These are phyloP conservation scores for Hortiboletus rubellus DNA, from an alignment of 1,284 basidiomycete genomes.

Conservation along the genomic window DNA sequence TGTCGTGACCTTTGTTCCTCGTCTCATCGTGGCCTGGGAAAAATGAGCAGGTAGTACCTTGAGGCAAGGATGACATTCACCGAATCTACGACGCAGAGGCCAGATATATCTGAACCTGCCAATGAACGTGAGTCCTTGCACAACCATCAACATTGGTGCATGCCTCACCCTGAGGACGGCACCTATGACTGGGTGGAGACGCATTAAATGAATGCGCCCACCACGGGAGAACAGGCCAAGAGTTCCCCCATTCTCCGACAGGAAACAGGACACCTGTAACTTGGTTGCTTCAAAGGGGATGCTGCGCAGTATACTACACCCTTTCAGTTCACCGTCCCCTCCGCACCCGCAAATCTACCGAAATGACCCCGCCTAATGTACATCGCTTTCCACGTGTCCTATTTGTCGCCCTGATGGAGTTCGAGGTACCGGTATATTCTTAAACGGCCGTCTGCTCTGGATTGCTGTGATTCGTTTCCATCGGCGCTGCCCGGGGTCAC, in stretches of 20 bases:
- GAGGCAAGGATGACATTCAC: not conserved
- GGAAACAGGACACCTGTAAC: no score
- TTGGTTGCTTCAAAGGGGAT: no score
- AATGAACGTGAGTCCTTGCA: not conserved
- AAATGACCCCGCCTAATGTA: not conserved
- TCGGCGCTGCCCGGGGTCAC: not conserved
- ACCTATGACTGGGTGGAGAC: constrained; percentile 24
- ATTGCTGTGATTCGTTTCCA: not conserved
- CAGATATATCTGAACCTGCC: not conserved
- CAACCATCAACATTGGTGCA: no score
- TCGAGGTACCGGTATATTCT: not conserved
- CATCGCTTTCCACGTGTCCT: not conserved
- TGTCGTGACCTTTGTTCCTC: not conserved
- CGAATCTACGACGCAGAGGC: not conserved
- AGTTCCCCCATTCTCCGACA: not conserved
- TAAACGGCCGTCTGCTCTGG: not conserved
- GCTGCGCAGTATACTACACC: not conserved
- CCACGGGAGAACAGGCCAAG: not conserved
- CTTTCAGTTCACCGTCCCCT: constrained; percentile 2
- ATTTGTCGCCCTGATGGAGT: not conserved
- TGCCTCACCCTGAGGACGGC: constrained; percentile 36
- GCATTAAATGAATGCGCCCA: no score
- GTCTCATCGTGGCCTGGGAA: not conserved
- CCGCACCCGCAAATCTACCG: not conserved
- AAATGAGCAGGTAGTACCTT: not conserved